Conservation (phyloP, 2,329 filamentous ascomycete genomes). For the Raffaelea albimanens region DNA sequence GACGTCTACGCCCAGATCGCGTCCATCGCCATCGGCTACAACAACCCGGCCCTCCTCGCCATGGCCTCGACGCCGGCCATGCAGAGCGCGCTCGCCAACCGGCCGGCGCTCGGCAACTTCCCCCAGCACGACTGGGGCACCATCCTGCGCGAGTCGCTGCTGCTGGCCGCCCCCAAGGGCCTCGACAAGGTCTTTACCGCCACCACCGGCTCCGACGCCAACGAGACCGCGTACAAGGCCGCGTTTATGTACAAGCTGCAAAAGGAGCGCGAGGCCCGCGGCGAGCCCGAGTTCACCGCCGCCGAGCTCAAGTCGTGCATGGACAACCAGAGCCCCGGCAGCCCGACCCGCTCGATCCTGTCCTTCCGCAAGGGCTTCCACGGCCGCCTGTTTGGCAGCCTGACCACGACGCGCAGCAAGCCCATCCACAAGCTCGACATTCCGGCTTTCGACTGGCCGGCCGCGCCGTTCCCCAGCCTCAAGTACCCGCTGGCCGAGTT, state of each 20-base stretch:
- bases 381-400: conserved; percentile 76
- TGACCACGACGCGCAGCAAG: conserved; percentile 87
- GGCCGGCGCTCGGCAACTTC: conserved; percentile 85
- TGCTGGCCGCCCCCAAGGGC: conserved; percentile 74
- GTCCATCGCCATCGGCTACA: conserved; percentile 87
- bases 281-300: conserved; percentile 69
- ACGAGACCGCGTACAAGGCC: conserved; percentile 90
- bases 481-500: conserved; percentile 82
- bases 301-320: conserved; percentile 68
- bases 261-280: conserved; percentile 51
- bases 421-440: conserved; percentile 93
- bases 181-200: conserved; percentile 85
- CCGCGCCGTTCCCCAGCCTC: conserved; percentile 74
- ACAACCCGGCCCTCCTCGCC: conserved; percentile 67
- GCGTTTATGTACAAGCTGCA: conserved; percentile 89
- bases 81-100: conserved; percentile 73
- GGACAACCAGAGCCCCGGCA: conserved; percentile 70
- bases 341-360: conserved; percentile 70
- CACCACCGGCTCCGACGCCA: conserved; percentile 82
- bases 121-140: conserved; percentile 76
- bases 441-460: conserved; percentile 90
- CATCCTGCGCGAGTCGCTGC: conserved; percentile 69
- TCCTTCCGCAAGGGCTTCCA: conserved; percentile 87
- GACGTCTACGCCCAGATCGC: conserved; percentile 86
- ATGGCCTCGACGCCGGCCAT: conserved; percentile 70